Evolutionary conservation across 1,284 basidiomycete species (phyloP).

Genomic region (Malassezia psittaci): DNA sequence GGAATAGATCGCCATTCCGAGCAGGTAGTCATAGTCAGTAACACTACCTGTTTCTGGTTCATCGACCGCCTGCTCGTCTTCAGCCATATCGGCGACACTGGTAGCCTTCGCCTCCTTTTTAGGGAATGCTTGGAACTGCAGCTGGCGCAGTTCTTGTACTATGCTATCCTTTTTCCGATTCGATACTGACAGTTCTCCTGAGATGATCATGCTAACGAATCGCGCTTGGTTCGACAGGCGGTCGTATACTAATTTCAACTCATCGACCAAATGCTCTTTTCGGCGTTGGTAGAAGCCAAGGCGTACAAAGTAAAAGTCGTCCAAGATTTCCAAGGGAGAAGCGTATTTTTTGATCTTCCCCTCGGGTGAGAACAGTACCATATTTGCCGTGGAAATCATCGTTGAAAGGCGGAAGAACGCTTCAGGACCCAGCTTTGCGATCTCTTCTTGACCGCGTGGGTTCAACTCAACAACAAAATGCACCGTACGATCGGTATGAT

Average conservation of each 20-base stretch:
- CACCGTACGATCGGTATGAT: slow-evolving; percentile 75
- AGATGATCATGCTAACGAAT: slow-evolving; percentile 92
- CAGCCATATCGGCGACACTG: slow-evolving; percentile 60
- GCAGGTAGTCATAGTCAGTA: slow-evolving; percentile 82
- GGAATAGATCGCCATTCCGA: slow-evolving; percentile 90
- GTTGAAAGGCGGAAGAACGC: slow-evolving; percentile 83
- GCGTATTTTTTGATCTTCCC: slow-evolving; percentile 92
- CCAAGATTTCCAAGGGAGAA: slow-evolving; percentile 78
- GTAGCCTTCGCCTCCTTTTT: slow-evolving; percentile 58
- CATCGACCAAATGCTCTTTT: slow-evolving; percentile 69
- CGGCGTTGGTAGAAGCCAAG: slow-evolving; percentile 75
- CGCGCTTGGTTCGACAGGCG: slow-evolving; percentile 87
- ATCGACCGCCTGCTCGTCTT: slow-evolving; percentile 53
- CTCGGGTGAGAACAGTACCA: slow-evolving; percentile 96
- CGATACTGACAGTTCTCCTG: slow-evolving; percentile 74
- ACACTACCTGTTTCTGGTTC: slow-evolving; percentile 36
- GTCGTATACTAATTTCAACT: slow-evolving; percentile 73
- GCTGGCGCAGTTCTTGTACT: slow-evolving; percentile 67
- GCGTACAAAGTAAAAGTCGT: slow-evolving; percentile 84
- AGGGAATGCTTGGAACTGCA: slow-evolving; percentile 79
- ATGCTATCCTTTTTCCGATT: slow-evolving; percentile 83
- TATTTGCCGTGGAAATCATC: slow-evolving; percentile 81
- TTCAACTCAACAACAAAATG: slow-evolving; percentile 79
- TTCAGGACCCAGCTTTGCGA: slow-evolving; percentile 73
- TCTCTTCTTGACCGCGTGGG: slow-evolving; percentile 70